Conservation (phyloP, 2,329 filamentous ascomycete genomes). For the Aureobasidium sp. region DNA sequence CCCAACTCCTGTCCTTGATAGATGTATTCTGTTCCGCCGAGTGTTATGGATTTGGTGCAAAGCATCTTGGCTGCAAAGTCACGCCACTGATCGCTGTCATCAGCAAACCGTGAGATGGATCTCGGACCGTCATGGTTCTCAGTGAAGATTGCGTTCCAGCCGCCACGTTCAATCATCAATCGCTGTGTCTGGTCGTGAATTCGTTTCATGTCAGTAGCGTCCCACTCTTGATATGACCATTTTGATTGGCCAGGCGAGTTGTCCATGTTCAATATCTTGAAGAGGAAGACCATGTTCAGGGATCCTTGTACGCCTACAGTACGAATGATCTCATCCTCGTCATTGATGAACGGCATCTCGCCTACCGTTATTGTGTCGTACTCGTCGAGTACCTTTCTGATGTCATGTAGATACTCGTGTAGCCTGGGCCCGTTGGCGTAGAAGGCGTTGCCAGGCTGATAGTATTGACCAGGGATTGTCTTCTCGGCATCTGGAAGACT, state of each 20-base stretch:
- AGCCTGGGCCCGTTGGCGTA: slow-evolving; percentile 30
- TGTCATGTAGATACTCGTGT: slow-evolving; percentile 39
- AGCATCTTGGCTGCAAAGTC: slow-evolving; percentile 50
- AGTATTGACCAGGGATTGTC: slow-evolving; percentile 12
- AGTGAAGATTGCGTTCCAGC: slow-evolving; percentile 57
- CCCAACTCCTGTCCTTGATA: slow-evolving; percentile 64
- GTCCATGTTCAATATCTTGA: slow-evolving; percentile 40
- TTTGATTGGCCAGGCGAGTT: slow-evolving; percentile 36
- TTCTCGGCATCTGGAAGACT: slow-evolving; percentile 17
- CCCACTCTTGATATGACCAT: slow-evolving; percentile 9
- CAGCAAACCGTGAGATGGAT: slow-evolving; percentile 44
- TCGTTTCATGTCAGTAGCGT: slow-evolving; percentile 19
- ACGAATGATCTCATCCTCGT: slow-evolving; percentile 42
- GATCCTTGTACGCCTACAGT: slow-evolving; percentile 42
- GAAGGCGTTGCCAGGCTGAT: slow-evolving; percentile 14
- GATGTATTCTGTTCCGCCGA: slow-evolving; percentile 57
- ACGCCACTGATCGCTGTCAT: slow-evolving; percentile 41
- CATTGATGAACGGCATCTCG: slow-evolving; percentile 41
- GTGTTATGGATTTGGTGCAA: slow-evolving; percentile 48
- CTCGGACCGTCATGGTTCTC: slow-evolving; percentile 60
- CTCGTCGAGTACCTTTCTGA: slow-evolving; percentile 36
- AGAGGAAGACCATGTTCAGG: slow-evolving; percentile 67
- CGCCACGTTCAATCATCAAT: slow-evolving; percentile 49
- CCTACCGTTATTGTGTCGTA: slow-evolving; percentile 45
- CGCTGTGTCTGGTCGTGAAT: slow-evolving; percentile 20